Conservation (phyloP, 129 eudicot genomes). For the Deinandra increscens region DNA sequence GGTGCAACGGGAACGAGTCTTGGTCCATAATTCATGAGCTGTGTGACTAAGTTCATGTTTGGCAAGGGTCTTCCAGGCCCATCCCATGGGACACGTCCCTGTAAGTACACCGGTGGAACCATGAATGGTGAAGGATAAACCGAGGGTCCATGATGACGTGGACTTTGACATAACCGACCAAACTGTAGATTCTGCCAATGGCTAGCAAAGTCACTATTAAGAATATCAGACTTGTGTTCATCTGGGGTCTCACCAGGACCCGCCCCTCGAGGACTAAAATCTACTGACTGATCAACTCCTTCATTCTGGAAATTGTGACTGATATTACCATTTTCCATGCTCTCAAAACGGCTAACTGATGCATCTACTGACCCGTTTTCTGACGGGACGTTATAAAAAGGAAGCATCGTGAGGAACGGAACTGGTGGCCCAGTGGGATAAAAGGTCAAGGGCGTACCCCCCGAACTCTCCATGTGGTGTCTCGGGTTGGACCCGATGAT, state of each 20-base stretch:
- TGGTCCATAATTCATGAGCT: slow-evolving; percentile 81
- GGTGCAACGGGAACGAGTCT: slow-evolving; percentile 72
- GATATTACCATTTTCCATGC: slow-evolving; percentile 48
- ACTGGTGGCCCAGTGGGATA: slow-evolving; percentile 97
- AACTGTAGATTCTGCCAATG: slow-evolving; percentile 89
- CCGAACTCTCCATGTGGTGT: slow-evolving; percentile 64
- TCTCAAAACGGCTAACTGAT: slow-evolving; percentile 46
- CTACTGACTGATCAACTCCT: slow-evolving; percentile 45
- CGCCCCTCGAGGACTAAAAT: slow-evolving; percentile 40
- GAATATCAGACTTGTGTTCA: slow-evolving; percentile 64
- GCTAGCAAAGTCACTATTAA: slow-evolving; percentile 79
- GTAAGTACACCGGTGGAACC: slow-evolving; percentile 89
- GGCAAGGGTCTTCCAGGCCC: slow-evolving; percentile 82
- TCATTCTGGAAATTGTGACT: slow-evolving; percentile 41
- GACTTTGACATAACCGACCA: slow-evolving; percentile 83
- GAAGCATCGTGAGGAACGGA: slow-evolving; percentile 89
- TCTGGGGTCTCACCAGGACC: slow-evolving; percentile 44
- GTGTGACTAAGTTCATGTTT: slow-evolving; percentile 60
- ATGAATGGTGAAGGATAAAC: slow-evolving; percentile 64
- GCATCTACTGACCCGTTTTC: slow-evolving; percentile 51
- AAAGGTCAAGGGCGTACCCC: slow-evolving; percentile 50
- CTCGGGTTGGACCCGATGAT: slow-evolving; percentile 53
- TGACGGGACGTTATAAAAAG: slow-evolving; percentile 51
- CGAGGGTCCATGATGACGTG: slow-evolving; percentile 47
- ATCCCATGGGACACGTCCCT: slow-evolving; percentile 85